phyloP scores from a whole-genome alignment of 2,329 filamentous ascomycete genomes.

The Aspergillus pseudoviridinutans region DNA sequence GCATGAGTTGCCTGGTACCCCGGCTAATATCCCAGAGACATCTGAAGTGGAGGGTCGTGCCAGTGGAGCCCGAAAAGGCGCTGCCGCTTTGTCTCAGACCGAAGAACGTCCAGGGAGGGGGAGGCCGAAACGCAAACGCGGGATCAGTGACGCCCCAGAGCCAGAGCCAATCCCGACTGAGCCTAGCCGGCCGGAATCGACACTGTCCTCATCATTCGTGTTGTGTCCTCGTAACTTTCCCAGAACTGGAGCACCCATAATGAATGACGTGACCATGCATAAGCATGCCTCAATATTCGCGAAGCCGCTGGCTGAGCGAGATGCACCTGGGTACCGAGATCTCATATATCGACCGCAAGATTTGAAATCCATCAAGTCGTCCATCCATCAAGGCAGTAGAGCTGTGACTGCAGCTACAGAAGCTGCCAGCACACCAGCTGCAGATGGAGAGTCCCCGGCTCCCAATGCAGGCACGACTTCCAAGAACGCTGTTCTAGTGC shows the following conservation, averaged over 20 bases:
- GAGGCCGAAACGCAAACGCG: slow-evolving; percentile 41
- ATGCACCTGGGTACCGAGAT: slow-evolving; percentile 71
- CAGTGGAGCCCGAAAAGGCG: slow-evolving; percentile 26
- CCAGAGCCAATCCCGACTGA: slow-evolving; percentile 24
- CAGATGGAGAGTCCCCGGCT: slow-evolving; percentile 51
- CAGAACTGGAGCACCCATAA: slow-evolving; percentile 66
- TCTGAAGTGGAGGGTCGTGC: slow-evolving; percentile 28
- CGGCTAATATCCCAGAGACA: slow-evolving; percentile 29
- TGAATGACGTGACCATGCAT: slow-evolving; percentile 73
- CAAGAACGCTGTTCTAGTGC: slow-evolving; percentile 40
- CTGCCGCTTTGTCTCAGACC: slow-evolving; percentile 3
- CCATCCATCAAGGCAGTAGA: slow-evolving; percentile 53
- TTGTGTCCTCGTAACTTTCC: slow-evolving; percentile 49
- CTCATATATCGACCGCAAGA: slow-evolving; percentile 73
- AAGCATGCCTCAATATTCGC: slow-evolving; percentile 77
- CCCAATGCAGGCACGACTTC: slow-evolving; percentile 31
- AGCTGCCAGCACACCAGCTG: slow-evolving; percentile 64
- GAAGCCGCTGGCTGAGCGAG: slow-evolving; percentile 67
- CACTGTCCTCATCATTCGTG: slow-evolving; percentile 34
- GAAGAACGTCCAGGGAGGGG: slow-evolving; percentile 28
- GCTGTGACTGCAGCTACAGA: slow-evolving; percentile 43
- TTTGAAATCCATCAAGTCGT: slow-evolving; percentile 71
- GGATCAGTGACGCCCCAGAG: slow-evolving; percentile 29
- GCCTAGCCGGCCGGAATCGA: slow-evolving; percentile 24
- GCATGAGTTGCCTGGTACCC: slow-evolving; percentile 33